These are phyloP conservation scores for Kodamaea lidongshanica DNA, from an alignment of 805 yeast species.

Conservation along the genomic window DNA sequence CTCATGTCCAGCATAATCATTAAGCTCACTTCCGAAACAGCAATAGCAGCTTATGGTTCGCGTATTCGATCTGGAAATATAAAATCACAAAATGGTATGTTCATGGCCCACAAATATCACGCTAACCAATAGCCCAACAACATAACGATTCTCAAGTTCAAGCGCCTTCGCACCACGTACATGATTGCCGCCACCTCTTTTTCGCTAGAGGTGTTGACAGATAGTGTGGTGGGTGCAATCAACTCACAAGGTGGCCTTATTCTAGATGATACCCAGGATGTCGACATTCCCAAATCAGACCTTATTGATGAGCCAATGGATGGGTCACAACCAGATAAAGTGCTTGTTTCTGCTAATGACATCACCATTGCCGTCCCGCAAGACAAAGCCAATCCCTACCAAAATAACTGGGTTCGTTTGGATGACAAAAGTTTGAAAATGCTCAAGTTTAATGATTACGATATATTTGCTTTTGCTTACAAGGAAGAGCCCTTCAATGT, in stretches of 20 bases:
- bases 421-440: constrained; percentile 22
- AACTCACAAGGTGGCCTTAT: constrained; percentile 45
- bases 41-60: no score
- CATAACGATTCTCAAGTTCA: constrained; percentile 32
- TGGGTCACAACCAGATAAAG: constrained; percentile 14
- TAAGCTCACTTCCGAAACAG: no score
- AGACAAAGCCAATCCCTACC: constrained; percentile 30
- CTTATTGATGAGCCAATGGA: constrained; percentile 22
- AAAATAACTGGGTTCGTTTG: constrained; percentile 31
- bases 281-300: constrained; percentile 36
- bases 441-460: constrained; percentile 34
- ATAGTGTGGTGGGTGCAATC: constrained; percentile 31
- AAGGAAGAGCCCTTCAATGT: constrained; percentile 31
- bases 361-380: constrained; percentile 39
- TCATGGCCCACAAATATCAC: constrained; percentile 5
- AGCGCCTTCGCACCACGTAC: constrained; percentile 27
- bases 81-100: no score
- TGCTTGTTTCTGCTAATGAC: constrained; percentile 13
- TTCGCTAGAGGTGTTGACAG: constrained; percentile 16
- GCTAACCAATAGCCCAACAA: no score
- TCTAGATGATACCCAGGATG: constrained; percentile 23
- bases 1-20: no score
- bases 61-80: no score
- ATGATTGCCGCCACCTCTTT: constrained; percentile 20
- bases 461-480: constrained; percentile 36